phyloP scores from a whole-genome alignment of 2,329 filamentous ascomycete genomes.

The Talaromyces verruculosus region DNA sequence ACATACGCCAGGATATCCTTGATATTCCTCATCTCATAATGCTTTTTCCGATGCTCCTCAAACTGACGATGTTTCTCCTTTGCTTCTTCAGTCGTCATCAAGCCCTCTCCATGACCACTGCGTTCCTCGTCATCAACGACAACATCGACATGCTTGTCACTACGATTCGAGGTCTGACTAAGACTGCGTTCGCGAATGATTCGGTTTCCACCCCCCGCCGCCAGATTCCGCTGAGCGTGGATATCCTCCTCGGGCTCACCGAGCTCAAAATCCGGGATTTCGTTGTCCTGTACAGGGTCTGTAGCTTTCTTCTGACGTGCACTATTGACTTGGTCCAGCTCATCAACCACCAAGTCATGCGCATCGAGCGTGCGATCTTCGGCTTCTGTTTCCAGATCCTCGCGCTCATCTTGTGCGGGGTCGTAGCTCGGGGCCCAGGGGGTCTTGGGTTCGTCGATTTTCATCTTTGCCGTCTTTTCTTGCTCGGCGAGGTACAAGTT shows the following conservation, averaged over 20 bases:
- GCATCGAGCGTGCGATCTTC: constrained; percentile 59
- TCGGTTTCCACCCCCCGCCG: constrained; percentile 39
- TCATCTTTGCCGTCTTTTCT: constrained; percentile 94
- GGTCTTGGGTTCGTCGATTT: constrained; percentile 98
- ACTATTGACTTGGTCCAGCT: constrained; percentile 56
- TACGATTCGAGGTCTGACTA: constrained; percentile 28
- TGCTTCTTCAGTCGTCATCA: constrained; percentile 68
- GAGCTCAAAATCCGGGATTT: constrained; percentile 88
- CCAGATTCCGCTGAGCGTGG: constrained; percentile 39
- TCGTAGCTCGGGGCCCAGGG: constrained; percentile 93
- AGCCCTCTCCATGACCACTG: constrained; percentile 43
- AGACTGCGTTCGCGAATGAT: constrained; percentile 43
- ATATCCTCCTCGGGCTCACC: constrained; percentile 84
- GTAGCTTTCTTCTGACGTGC: constrained; percentile 43
- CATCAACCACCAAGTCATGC: constrained; percentile 67
- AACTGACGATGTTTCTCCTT: constrained; percentile 89
- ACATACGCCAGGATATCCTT: constrained; percentile 76
- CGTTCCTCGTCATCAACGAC: constrained; percentile 69
- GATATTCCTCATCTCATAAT: constrained; percentile 98
- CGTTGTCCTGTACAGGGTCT: constrained; percentile 57
- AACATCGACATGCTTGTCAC: constrained; percentile 78
- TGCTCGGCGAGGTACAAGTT: constrained; percentile 97
- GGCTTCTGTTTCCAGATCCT: constrained; percentile 48
- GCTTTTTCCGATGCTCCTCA: constrained; percentile 87
- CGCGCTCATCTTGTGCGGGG: constrained; percentile 69